Evolutionary conservation across 441 rosid species (phyloP), one percentile per base, ranked within the genome.

Genomic region (Populus trichocarpa): DNA sequence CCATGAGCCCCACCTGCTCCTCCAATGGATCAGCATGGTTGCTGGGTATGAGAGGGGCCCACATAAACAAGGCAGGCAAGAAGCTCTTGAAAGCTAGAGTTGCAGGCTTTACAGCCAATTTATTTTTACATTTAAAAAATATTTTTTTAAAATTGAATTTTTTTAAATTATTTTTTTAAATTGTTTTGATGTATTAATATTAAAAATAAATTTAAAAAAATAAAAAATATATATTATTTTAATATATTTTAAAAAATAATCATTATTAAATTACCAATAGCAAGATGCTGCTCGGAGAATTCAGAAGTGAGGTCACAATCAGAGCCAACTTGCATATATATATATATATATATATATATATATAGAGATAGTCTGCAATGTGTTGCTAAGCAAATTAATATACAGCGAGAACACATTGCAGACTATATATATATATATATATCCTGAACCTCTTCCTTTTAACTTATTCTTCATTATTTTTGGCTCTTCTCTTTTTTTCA

Each of bases 351-450:
- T n/a, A n/a, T n/a, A n/a, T n/a, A n/a, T n/a, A n/a, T n/a, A n/a
- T 22, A 32, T 73, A 42, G 16, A 23, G 9, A 63, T 5, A 23
- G 25, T 67, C 16, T 64, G 77, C 53, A 14, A 33, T 33, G 7
- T 18, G 38, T 35, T 13, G 4, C 23, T 42, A 42, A 73, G 14
- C 8, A 36, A 73, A 50, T 57, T 12, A 38, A 33, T 69, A 65
- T 69, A 79, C 78, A 69, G 71, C 75, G 78, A 79, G 78, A 61
- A 38, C 30, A 28, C n/a, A n/a, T n/a, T n/a, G n/a, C n/a, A n/a
- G n/a, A n/a, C n/a, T n/a, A n/a, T n/a, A n/a, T n/a, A n/a, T n/a
- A n/a, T n/a, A n/a, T n/a, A n/a, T n/a, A n/a, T n/a, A n/a, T n/a
- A n/a, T n/a, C 75, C 57, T 69, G 69, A 30, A 28, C 80, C 23